These are phyloP conservation scores for Glycyrrhiza uralensis DNA, from an alignment of 306 rosid species.

Conservation along the genomic window DNA sequence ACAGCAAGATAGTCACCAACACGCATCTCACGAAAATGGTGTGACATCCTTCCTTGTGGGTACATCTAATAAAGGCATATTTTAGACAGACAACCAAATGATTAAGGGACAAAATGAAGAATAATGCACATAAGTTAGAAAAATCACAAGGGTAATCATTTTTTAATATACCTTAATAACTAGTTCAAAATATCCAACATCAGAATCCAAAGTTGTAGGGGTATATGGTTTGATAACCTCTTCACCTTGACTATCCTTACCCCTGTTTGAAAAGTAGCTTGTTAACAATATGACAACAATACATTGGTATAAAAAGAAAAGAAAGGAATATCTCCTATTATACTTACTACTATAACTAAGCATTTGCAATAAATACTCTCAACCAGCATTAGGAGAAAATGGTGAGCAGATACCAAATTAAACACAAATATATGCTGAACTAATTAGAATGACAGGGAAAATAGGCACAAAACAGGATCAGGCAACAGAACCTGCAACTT, in stretches of 20 bases:
- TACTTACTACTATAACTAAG: neutral
- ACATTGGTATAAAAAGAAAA: neutral
- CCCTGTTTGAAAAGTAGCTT: constrained; percentile 54
- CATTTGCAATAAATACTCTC: neutral
- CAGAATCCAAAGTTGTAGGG: constrained; percentile 94
- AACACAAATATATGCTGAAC: neutral
- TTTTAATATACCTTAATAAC: constrained; percentile 71
- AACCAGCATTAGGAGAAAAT: neutral
- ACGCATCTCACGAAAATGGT: constrained; percentile 93
- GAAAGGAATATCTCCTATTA: neutral
- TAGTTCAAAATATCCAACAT: constrained; percentile 86
- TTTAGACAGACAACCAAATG: neutral
- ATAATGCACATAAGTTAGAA: neutral
- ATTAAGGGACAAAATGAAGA: constrained; percentile 16
- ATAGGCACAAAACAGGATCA: neutral
- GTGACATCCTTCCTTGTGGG: constrained; percentile 99
- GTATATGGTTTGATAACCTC: constrained; percentile 92
- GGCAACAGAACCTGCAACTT: constrained; percentile 80
- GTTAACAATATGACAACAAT: constrained; percentile 1
- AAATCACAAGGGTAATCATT: neutral
- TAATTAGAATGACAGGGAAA: neutral
- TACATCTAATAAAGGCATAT: constrained; percentile 64
- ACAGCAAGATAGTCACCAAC: constrained; percentile 85
- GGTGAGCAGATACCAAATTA: neutral
- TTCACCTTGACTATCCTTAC: constrained; percentile 82